phyloP scores from a whole-genome alignment of 192 early-diverging fungal genomes.

The Phycomyces nitens region DNA sequence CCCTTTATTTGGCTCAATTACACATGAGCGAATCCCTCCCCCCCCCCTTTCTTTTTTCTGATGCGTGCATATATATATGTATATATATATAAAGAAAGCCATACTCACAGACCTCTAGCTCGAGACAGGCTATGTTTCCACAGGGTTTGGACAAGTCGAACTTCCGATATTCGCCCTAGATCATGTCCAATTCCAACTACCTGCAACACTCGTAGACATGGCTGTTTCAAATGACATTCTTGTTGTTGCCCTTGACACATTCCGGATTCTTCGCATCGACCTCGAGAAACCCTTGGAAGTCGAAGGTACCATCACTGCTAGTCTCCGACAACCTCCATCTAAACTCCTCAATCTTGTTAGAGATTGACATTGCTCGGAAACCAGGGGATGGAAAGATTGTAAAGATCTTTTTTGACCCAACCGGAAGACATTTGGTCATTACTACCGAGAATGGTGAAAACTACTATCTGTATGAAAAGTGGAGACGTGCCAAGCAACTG shows the following conservation, averaged over 20 bases:
- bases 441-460: constrained; percentile 87
- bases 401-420: constrained; percentile 82
- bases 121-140: constrained; percentile 55
- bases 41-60: constrained; percentile 14
- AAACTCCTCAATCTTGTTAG: constrained; percentile 37
- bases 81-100: no score
- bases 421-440: constrained; percentile 84
- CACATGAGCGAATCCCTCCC: background rate
- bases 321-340: background rate
- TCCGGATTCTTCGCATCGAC: constrained; percentile 82
- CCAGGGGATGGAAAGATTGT: constrained; percentile 58
- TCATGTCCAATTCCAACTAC: constrained; percentile 86
- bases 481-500: constrained; percentile 81
- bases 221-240: constrained; percentile 84
- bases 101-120: constrained; percentile 33
- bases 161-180: constrained; percentile 76
- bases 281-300: constrained; percentile 77
- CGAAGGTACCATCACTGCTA: constrained; percentile 51
- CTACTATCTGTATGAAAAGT: constrained; percentile 83
- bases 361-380: constrained; percentile 68
- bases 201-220: constrained; percentile 66
- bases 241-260: constrained; percentile 72
- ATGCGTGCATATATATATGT: no score
- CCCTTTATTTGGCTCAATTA: constrained; percentile 6
- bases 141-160: constrained; percentile 48